Evolutionary conservation across 768 basidiomycete genomes (phyloP), one percentile per base, ranked within the genome.

Genomic region (Tricholoma matsutake): DNA sequence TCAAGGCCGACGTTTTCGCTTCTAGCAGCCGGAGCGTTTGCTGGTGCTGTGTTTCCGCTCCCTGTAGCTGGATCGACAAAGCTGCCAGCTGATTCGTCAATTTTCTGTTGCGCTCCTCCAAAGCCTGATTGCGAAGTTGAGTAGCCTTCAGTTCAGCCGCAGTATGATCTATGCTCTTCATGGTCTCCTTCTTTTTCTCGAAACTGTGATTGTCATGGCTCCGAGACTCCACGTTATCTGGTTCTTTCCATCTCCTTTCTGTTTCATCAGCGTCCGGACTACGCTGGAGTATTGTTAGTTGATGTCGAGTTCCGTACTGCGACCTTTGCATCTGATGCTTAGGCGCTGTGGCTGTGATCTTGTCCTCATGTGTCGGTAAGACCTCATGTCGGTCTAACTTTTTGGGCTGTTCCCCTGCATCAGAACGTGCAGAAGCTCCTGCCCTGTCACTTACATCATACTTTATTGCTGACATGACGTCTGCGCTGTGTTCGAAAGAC

Each of bases 1-100:
- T 62, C 54, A 69, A 47, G n/a, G 67, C 64, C 29, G 63, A 35
- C 13, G 61, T 60, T 61, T 41, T 64, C 31, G 59, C 56, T 14
- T 41, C 29, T 28, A 67, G 32, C 41, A 63, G 58, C 13, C 32
- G 8, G 29, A 60, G 60, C 8, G 64, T 65, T 18, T 47, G 43
- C 28, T 56, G 41, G 35, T 64, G 57, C 8, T 60, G 29, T 20
- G 22, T 49, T 34, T 61, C 60, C 16, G 41, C 62, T 34, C 59
- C 60, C 6, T 34, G 58, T 11, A 67, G 53, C 28, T 67, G 54
- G 52, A 53, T 60, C 32, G 54, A 61, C 32, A 60, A 11, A 8
- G 32, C 34, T 3, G 37, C 52, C 2, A 64, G 31, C 16, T 67
- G 61, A 31, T 60, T 34, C 29, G 11, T 35, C 29, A 54, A 56